Percentiles rank a stretch among this genome's conserved stretches.
Evolutionary conservation across 148 eudicot species (phyloP).

Genomic region (Tetragonia tetragonoides): DNA sequence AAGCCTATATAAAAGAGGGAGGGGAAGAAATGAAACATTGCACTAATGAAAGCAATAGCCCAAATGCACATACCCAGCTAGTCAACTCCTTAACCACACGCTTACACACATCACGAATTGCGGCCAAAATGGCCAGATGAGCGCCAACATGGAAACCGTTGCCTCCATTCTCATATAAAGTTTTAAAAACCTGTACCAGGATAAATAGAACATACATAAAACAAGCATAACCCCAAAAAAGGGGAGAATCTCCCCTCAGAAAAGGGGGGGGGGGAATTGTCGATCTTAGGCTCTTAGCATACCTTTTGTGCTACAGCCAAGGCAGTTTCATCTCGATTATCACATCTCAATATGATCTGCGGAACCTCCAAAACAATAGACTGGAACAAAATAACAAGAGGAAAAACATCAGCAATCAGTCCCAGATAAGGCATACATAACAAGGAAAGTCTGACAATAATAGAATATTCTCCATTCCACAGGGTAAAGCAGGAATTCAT

Average conservation of each 20-base stretch:
- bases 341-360: conserved; percentile 65
- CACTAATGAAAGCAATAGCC: not conserved
- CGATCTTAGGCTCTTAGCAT: not conserved
- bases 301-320: conserved; percentile 95
- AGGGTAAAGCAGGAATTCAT: not conserved
- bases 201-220: not conserved
- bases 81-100: conserved; percentile 85
- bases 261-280: not conserved
- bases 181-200: conserved; percentile 62
- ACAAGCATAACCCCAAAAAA: not conserved
- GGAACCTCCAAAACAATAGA: conserved; percentile 54
- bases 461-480: not conserved
- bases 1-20: not conserved
- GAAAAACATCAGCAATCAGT: conserved; percentile 26
- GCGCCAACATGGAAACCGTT: conserved; percentile 63
- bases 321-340: conserved; percentile 91
- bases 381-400: conserved; percentile 24
- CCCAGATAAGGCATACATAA: conserved; percentile 23
- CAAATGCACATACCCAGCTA: conserved; percentile 67
- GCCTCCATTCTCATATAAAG: conserved; percentile 79
- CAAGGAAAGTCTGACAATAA: not conserved
- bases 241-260: not conserved
- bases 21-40: not conserved
- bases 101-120: conserved; percentile 95
- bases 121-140: conserved; percentile 75